Evolutionary conservation across 139 green algal species (phyloP), one percentile per base, ranked within the genome.

Genomic region (Chlorella ohadii): DNA sequence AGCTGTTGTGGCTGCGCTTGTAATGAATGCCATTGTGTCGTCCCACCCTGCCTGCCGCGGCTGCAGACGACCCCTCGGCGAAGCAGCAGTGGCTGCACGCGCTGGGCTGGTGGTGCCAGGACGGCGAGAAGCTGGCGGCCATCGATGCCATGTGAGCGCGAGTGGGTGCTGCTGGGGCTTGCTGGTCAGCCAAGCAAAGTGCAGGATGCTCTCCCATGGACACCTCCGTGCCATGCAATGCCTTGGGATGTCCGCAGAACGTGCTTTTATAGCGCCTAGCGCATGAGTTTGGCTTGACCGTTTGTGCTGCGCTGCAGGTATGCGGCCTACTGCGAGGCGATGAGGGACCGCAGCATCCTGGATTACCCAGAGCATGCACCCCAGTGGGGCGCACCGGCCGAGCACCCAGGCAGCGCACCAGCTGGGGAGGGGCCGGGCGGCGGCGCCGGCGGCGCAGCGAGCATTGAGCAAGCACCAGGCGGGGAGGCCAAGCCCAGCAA

Each of bases 11-110:
- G 51, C 15, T n/a, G n/a, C n/a, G n/a, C n/a, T n/a, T n/a, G n/a
- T n/a, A n/a, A n/a, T n/a, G n/a, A n/a, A n/a, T n/a, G n/a, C 51
- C 51, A 59, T 22, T 59, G 51, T 12, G 7, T 76, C 19, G 6
- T 23, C 20, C 6, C n/a, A 51, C 51, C 34, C 4, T 57, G 28
- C 61, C 39, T 16, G 27, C 34, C 4, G 0, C 20, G 25, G 6
- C 51, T 71, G 72, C 82, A 86, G 82, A 77, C 6, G 81, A 89
- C 66, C 63, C 86, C 12, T 73, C 74, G 15, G 73, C 81, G 36
- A 89, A 89, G 81, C 82, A 86, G 72, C 65, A 87, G 76, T 89
- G 86, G 86, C 41, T 76, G 33, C 61, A 83, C 61, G 86, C 81
- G 6, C 73, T 89, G 38, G 41, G 81, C 19, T 89, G 79, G 63